These are phyloP conservation scores for Cordyceps fumosorosea DNA, from an alignment of 2,329 filamentous ascomycete genomes.

Conservation along the genomic window DNA sequence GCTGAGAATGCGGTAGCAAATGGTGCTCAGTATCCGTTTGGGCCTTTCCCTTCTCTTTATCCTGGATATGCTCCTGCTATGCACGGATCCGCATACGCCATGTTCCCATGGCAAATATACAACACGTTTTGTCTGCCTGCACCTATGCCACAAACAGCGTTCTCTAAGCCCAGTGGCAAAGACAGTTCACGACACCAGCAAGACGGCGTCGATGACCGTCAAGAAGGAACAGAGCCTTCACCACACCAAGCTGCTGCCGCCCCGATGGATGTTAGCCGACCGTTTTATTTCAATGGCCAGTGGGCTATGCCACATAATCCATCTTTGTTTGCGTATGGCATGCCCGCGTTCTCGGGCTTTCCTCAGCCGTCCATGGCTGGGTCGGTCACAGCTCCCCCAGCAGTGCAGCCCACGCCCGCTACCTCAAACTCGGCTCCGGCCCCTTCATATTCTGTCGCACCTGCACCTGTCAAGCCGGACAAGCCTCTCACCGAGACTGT, in stretches of 20 bases:
- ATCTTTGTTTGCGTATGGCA: conserved; percentile 20
- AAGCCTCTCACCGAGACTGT: neutral
- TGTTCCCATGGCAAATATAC: conserved; percentile 36
- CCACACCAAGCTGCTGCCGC: conserved; percentile 34
- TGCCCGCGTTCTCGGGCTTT: conserved; percentile 24
- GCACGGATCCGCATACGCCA: conserved; percentile 24
- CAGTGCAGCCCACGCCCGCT: conserved; percentile 13
- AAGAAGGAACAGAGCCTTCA: conserved; percentile 26
- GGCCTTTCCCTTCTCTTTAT: conserved; percentile 24
- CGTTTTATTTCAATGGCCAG: conserved; percentile 40
- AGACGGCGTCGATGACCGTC: conserved; percentile 22
- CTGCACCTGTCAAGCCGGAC: conserved; percentile 9
- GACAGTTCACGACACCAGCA: conserved; percentile 23
- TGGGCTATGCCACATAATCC: conserved; percentile 31
- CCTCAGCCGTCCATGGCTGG: conserved; percentile 14
- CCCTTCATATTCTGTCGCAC: neutral
- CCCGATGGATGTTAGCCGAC: conserved; percentile 39
- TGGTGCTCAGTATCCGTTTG: conserved; percentile 23
- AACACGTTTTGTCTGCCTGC: conserved; percentile 24
- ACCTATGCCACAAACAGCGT: conserved; percentile 20
- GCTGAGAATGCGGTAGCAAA: conserved; percentile 17
- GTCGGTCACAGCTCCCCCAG: neutral
- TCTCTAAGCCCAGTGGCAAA: conserved; percentile 16
- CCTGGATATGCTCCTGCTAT: conserved; percentile 25
- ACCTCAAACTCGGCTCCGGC: neutral